These are phyloP conservation scores for Microglena sp. DNA, from an alignment of 139 green algal species.

Conservation along the genomic window DNA sequence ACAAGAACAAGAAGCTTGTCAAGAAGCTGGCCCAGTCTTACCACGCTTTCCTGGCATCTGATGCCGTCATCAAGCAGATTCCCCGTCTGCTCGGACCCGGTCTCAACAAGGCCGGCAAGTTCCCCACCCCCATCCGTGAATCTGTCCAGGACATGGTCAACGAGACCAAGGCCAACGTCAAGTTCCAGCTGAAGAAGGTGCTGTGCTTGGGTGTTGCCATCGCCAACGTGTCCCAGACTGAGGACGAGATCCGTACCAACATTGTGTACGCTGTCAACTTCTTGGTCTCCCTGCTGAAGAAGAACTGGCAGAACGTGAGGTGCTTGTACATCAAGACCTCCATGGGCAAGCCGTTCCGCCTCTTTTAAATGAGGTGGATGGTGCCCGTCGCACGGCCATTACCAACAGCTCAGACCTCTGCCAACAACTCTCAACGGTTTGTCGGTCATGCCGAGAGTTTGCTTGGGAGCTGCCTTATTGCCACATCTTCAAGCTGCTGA, in stretches of 20 bases:
- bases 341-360: conserved; percentile 90
- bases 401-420: too few relatives aligned
- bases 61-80: conserved; percentile 99
- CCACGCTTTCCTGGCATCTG: conserved; percentile 92
- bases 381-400: too few relatives aligned
- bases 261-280: conserved; percentile 91
- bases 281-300: conserved; percentile 98
- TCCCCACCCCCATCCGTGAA: conserved; percentile 81
- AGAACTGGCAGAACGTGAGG: conserved; percentile 99
- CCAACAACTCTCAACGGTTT: too few relatives aligned
- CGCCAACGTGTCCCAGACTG: conserved; percentile 84
- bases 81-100: conserved; percentile 92
- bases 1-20: conserved; percentile 99
- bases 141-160: conserved; percentile 77
- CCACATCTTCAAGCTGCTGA: too few relatives aligned
- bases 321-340: conserved; percentile 93
- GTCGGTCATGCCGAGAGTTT: too few relatives aligned
- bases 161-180: conserved; percentile 88
- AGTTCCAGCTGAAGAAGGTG: conserved; percentile 99
- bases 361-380: too few relatives aligned
- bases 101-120: conserved; percentile 99
- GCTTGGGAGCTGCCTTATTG: too few relatives aligned
- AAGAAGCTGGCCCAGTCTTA: conserved; percentile 99
- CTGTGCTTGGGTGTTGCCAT: conserved; percentile 97
- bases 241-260: conserved; percentile 77